phyloP scores from a whole-genome alignment of 768 basidiomycete genomes.

The Lentinula sp. region DNA sequence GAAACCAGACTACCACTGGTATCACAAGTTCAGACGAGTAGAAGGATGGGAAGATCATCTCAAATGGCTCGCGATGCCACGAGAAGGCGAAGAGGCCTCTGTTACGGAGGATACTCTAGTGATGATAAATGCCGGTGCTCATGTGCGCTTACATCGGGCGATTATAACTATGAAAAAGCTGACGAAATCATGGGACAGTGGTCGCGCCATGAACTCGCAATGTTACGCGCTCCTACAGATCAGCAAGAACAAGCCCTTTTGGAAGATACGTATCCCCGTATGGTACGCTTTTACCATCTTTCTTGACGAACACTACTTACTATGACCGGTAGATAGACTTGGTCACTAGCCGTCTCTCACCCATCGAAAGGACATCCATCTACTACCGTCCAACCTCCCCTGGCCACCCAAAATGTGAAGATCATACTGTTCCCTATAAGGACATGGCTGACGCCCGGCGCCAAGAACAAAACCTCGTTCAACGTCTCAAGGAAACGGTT shows the following conservation, averaged over 20 bases:
- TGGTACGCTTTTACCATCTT: constrained; percentile 12
- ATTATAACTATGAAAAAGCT: background rate
- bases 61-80: constrained; percentile 12
- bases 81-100: constrained; percentile 16
- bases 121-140: constrained; percentile 21
- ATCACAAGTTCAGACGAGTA: constrained; percentile 20
- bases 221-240: constrained; percentile 19
- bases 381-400: constrained; percentile 23
- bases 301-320: background rate
- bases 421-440: constrained; percentile 13
- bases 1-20: constrained; percentile 17
- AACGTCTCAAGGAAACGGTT: constrained; percentile 16
- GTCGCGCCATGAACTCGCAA: constrained; percentile 21
- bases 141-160: constrained; percentile 11
- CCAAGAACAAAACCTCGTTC: constrained; percentile 13
- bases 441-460: constrained; percentile 12
- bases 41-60: constrained; percentile 20
- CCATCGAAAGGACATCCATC: constrained; percentile 14
- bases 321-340: constrained; percentile 11
- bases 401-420: constrained; percentile 18
- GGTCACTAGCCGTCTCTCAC: constrained; percentile 15
- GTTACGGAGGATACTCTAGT: constrained; percentile 23
- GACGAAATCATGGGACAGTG: constrained; percentile 12
- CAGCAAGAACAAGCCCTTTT: constrained; percentile 20
- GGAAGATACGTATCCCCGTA: constrained; percentile 21